Evolutionary conservation across 2,329 filamentous ascomycete genomes (phyloP).

Genomic region (Neofusicoccum umdonicola): DNA sequence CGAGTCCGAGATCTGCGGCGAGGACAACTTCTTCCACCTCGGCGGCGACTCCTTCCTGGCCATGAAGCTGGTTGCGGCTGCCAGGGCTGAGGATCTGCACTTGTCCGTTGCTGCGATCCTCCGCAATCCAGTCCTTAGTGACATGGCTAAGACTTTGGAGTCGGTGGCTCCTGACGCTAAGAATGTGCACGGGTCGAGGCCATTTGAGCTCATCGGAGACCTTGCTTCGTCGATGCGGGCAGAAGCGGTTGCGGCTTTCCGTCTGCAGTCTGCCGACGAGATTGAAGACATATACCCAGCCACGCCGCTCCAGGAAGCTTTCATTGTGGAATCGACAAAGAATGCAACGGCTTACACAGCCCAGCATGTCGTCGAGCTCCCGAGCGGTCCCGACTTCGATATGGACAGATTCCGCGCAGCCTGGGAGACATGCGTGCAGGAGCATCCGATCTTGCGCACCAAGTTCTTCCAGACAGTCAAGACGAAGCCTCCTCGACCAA

Average conservation of each 20-base stretch:
- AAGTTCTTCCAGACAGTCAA: slow-evolving; percentile 30
- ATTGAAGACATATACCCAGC: slow-evolving; percentile 43
- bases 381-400: slow-evolving; percentile 36
- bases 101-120: slow-evolving; percentile 59
- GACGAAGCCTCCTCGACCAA: slow-evolving; percentile 26
- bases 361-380: slow-evolving; percentile 44
- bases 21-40: slow-evolving; percentile 60
- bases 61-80: slow-evolving; percentile 60
- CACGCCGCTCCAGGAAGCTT: slow-evolving; percentile 45
- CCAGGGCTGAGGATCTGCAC: slow-evolving; percentile 48
- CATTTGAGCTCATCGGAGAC: slow-evolving; percentile 23
- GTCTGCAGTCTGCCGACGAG: slow-evolving; percentile 33
- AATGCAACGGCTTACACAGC: slow-evolving; percentile 50
- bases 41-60: slow-evolving; percentile 62
- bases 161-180: background rate
- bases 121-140: slow-evolving; percentile 43
- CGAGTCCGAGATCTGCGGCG: slow-evolving; percentile 45
- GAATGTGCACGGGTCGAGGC: slow-evolving; percentile 27
- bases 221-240: slow-evolving; percentile 32
- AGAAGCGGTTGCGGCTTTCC: slow-evolving; percentile 32
- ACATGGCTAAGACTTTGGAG: slow-evolving; percentile 40
- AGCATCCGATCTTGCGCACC: slow-evolving; percentile 50
- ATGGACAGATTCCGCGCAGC: slow-evolving; percentile 45
- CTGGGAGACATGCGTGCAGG: slow-evolving; percentile 46
- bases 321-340: slow-evolving; percentile 49